Evolutionary conservation across 306 rosid species (phyloP), one percentile per base, ranked within the genome.

Genomic region (Glycine tomentella): DNA sequence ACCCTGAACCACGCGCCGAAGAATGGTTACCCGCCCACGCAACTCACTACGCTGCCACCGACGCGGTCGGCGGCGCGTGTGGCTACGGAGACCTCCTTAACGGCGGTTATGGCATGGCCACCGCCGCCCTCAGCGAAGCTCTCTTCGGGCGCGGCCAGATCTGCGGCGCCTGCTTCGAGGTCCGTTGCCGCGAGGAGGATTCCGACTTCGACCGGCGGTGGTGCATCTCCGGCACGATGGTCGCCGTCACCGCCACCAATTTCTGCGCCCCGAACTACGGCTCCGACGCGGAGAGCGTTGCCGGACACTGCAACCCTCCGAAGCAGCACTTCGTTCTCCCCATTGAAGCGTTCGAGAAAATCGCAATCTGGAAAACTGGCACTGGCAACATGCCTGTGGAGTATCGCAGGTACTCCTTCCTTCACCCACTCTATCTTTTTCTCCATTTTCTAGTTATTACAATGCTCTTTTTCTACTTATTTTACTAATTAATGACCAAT

Each of bases 261-360:
- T 95, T 95, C 86, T 95, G 98, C 57, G 87, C 98, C 0, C 97
- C 98, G 1, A 95, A 95, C 72, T 95, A 95, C 36, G 98, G 97
- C 0, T 86, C 90, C 71, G 79, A 88, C 7, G 81, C 92, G 1
- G 97, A 95, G 5, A 97, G 94, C 2, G 88, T 91, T 2, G 97
- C 90, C 15, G 87, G 87, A 59, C 87, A 77, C 31, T 95, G 98
- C 42, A 95, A 95, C 79, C 86, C 90, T 59, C 98, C 98, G 3
- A 95, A 92, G 65, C 89, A 92, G 87, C 98, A 95, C 33, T 87
- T 95, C 34, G 93, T 92, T 36, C 84, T 95, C 6, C 97, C 98
- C 3, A 82, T 89, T 53, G 97, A 91, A 80, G 94, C 93, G 0
- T 95, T 92, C 49, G 95, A 92, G 94, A 95, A 95, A 93, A 95